Base-by-base conservation (phyloP, 768 basidiomycete species). In the Grammothele lineata region DNA sequence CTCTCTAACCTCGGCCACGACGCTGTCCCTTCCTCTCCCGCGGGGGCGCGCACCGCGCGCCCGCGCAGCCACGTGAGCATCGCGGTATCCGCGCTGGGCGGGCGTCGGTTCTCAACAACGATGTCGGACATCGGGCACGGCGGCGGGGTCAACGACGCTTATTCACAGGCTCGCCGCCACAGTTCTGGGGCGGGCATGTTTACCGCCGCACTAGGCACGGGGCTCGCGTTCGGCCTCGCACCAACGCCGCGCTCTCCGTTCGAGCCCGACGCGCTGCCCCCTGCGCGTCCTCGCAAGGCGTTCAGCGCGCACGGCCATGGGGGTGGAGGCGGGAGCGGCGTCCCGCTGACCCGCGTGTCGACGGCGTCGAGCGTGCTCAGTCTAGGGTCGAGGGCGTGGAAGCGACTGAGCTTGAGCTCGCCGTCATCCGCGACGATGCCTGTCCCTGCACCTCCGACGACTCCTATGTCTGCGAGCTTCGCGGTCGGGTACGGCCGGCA, bases 201-300 rank as follows among this genome's bases (percentile, higher is more conserved):
- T 50, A 61, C 60, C 14, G 62, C 57, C 7, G 62, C 62, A n/a
- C 47, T 63, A 15, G 60, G 62, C 25, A 57, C 59, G 0, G 62
- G 62, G 1, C 60, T 63, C 40, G 55, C 54, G 18, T 63, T 57
- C 35, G 54, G 56, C 0, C 51, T 63, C 27, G 24, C 27, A 2
- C 5, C 12, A 14, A 8, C 18, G 35, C 37, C 48, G 17, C 23
- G 42, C 4, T 46, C 56, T 1, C 50, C 37, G 2, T n/a, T 42
- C 9, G 18, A 45, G 1, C 38, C 37, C 23, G 40, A 50, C 5
- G 37, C 41, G 21, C 43, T 43, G 33, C 27, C 41, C 0, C 30
- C 48, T 3, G 19, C 5, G 9, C 36, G 18, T 2, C 35, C 51
- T 1, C 10, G 27, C 15, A 33, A 37, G 38, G 18, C 46, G 32